These are phyloP conservation scores for Aspergillus heteromorphus DNA, from an alignment of 495 filamentous ascomycete species.

Conservation along the genomic window DNA sequence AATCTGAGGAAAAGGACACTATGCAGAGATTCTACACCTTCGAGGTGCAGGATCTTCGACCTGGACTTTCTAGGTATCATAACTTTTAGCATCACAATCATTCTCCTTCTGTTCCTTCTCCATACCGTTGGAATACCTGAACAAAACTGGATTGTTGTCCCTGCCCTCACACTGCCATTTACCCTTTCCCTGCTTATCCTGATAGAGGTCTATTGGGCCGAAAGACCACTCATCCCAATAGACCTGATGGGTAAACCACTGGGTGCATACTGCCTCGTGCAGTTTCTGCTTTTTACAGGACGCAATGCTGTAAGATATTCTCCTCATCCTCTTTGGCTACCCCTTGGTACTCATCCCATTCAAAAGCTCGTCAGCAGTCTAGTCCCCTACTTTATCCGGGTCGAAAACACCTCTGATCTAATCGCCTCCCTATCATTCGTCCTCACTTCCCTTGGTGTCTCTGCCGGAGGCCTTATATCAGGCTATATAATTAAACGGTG, in stretches of 20 bases:
- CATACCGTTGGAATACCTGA: background rate
- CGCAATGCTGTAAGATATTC: constrained; percentile 16
- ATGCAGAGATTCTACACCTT: background rate
- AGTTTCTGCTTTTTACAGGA: constrained; percentile 12
- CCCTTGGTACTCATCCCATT: background rate
- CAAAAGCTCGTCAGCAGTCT: constrained; percentile 15
- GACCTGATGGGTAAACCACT: constrained; percentile 17
- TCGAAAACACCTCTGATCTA: constrained; percentile 13
- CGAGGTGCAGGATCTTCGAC: too few relatives aligned
- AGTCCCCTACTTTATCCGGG: constrained; percentile 23
- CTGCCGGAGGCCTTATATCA: constrained; percentile 16
- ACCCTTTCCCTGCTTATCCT: constrained; percentile 14
- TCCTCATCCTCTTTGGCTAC: too few relatives aligned
- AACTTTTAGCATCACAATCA: constrained; percentile 9
- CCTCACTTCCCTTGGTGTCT: constrained; percentile 13
- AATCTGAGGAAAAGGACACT: constrained; percentile 5
- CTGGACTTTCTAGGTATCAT: constrained; percentile 19
- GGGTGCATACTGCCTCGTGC: constrained; percentile 13
- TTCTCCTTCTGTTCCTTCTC: constrained; percentile 11
- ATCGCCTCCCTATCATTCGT: constrained; percentile 12
- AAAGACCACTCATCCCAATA: constrained; percentile 26
- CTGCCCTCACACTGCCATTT: constrained; percentile 6
- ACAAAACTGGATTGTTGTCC: background rate
- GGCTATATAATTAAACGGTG: constrained; percentile 29
- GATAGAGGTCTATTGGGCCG: constrained; percentile 22